Evolutionary conservation across 2,329 filamentous ascomycete species (phyloP).

Genomic region (Grosmannia clavigera): DNA sequence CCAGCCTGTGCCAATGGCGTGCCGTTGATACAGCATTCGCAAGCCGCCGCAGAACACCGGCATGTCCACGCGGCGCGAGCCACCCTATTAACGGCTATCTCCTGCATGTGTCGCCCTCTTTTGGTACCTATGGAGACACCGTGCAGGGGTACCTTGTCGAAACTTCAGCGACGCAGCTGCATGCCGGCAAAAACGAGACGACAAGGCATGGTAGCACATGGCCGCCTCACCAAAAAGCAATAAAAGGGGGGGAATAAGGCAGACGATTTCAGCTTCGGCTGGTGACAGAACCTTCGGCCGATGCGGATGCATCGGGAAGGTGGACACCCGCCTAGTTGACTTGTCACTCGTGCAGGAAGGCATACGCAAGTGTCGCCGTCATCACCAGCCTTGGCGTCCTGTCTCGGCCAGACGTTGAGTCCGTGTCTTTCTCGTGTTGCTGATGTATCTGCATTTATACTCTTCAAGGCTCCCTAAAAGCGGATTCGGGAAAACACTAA

Average conservation of each 20-base stretch:
- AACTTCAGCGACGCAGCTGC: no score
- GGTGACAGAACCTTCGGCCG: not conserved
- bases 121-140: no score
- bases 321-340: no score
- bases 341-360: not conserved
- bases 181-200: not conserved
- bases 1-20: not conserved
- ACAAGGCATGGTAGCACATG: not conserved
- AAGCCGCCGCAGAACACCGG: no score
- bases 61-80: no score
- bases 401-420: not conserved
- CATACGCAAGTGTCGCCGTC: not conserved
- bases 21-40: not conserved
- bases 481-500: not conserved
- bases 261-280: not conserved
- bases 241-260: not conserved
- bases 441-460: not conserved
- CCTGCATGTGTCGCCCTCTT: no score
- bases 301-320: not conserved
- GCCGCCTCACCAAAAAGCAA: not conserved
- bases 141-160: no score
- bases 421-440: not conserved
- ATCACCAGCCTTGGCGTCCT: not conserved
- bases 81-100: no score
- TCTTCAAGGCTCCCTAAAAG: not conserved